Evolutionary conservation across 495 filamentous ascomycete species (phyloP), one percentile per base, ranked within the genome.

Genomic region (Cryomyces minteri): DNA sequence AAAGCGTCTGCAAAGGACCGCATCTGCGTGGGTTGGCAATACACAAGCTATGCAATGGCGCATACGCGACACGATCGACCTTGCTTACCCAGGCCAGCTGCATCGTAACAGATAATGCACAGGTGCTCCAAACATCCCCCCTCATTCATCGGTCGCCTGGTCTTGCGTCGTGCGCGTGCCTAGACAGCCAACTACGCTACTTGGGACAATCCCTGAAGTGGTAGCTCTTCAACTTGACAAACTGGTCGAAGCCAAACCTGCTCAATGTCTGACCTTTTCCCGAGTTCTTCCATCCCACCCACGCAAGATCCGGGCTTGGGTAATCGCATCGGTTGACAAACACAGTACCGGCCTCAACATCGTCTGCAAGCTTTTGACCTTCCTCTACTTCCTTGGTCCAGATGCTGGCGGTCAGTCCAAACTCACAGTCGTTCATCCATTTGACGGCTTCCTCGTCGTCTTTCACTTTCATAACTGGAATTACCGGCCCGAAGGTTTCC

Each of bases 261-360:
- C 87, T 90, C 58, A 98, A 61, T 0, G 88, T 95, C 43, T 80
- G 78, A 30, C 90, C 90, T 57, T 84, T 81, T 39, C 90, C 90
- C 28, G 85, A 94, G 53, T 88, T 81, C 67, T 98, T 98, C 88
- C 88, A 95, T 5, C 90, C 90, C 2, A 84, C 87, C 90, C 90
- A 98, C 9, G 90, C 90, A 41, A 98, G 80, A 62, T 98, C 90
- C 80, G 88, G 87, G 62, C 76, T 82, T 4, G 90, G 90, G 58
- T 78, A 98, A 59, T 98, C 90, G 53, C 80, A 84, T 48, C 90
- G 77, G 56, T 98, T 98, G 53, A 98, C 82, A 62, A 93, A 98
- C 11, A 95, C 88, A 3, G 90, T 98, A 7, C 90, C 90, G 12
- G 90, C 90, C 50, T 95, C 88, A 32, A 98, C 76, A 31, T 72